phyloP scores from a whole-genome alignment of 163 green algal genomes.

The Scenedesmus sp. region DNA sequence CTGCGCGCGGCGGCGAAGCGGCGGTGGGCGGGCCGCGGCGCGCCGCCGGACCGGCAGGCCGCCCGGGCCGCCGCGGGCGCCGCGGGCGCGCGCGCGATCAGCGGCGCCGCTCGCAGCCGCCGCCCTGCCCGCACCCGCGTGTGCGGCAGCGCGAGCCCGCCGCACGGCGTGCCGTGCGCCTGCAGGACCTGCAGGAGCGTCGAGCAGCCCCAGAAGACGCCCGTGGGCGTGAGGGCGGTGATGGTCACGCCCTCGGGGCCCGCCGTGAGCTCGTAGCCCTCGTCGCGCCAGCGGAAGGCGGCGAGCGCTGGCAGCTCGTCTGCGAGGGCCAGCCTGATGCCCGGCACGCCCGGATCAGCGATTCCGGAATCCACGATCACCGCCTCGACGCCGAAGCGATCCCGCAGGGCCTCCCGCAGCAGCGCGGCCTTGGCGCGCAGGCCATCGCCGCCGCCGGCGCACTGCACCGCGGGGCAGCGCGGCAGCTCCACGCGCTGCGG shows the following conservation, averaged over 20 bases:
- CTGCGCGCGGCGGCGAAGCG: constrained; percentile 38
- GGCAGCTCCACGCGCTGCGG: not conserved
- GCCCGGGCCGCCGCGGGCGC: too few relatives aligned
- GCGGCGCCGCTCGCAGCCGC: not conserved
- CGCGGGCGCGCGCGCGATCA: too few relatives aligned
- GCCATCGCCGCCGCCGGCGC: not conserved
- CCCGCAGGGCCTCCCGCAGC: constrained; percentile 12
- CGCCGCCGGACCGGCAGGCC: not conserved
- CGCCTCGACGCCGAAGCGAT: not conserved
- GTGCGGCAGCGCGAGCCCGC: constrained; percentile 13
- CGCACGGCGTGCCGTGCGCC: not conserved
- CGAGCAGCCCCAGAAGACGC: constrained; percentile 71
- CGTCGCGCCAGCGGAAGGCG: constrained; percentile 33
- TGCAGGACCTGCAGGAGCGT: constrained; percentile 66
- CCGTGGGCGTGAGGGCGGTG: constrained; percentile 36
- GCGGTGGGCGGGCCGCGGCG: too few relatives aligned
- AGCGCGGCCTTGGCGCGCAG: constrained; percentile 7
- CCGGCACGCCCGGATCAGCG: not conserved
- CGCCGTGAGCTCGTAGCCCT: constrained; percentile 57
- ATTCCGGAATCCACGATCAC: too few relatives aligned
- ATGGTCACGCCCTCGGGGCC: constrained; percentile 44
- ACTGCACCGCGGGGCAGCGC: not conserved
- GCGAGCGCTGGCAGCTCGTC: constrained; percentile 1
- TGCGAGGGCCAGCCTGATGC: constrained; percentile 7
- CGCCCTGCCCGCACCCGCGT: not conserved